Evolutionary conservation across 2,329 filamentous ascomycete genomes (phyloP), one percentile per base, ranked within the genome.

Genomic region (Scedosporium minutisporum): DNA sequence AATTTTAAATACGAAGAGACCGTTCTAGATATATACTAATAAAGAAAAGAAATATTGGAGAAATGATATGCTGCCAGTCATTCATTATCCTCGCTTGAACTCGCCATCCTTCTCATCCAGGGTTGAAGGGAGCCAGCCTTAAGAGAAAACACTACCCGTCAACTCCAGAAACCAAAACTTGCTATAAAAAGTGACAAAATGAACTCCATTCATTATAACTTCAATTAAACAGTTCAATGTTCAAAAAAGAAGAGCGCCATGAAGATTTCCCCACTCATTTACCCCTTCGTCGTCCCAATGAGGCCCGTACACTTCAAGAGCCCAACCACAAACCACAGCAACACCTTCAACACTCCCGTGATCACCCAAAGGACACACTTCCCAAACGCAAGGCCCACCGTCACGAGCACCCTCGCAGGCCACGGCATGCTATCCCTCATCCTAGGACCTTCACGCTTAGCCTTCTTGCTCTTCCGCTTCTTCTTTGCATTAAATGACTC

Each of bases 351-450:
- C 3, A 74, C 70, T 25, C 84, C 69, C n/a, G 81, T 82, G 59
- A 86, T 70, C 14, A 78, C 70, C 83, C 84, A 87, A 58, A 87
- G 78, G 42, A 84, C 71, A 67, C 77, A 82, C 70, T 85, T 86
- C 69, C 87, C 81, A 12, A 80, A 67, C 61, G 80, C 79, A 65
- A 78, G 80, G 9, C 82, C 67, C 63, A 85, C 66, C 66, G 82
- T 82, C 68, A 82, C 76, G 61, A 79, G 69, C 6, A 76, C 78
- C 62, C 80, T 77, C 65, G 79, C 71, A 62, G 77, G 69, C 65
- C 79, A 80, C 0, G 82, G 83, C 67, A 83, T 67, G 69, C 81
- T 79, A 29, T 83, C 78, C 58, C 57, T 76, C 73, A 41, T 75
- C 72, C 4, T 57, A 7, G 38, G 16, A 14, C 29, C 33, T 10